These are phyloP conservation scores for Oryza brachyantha DNA, from an alignment of 176 grass and related monocot species.

Conservation along the genomic window DNA sequence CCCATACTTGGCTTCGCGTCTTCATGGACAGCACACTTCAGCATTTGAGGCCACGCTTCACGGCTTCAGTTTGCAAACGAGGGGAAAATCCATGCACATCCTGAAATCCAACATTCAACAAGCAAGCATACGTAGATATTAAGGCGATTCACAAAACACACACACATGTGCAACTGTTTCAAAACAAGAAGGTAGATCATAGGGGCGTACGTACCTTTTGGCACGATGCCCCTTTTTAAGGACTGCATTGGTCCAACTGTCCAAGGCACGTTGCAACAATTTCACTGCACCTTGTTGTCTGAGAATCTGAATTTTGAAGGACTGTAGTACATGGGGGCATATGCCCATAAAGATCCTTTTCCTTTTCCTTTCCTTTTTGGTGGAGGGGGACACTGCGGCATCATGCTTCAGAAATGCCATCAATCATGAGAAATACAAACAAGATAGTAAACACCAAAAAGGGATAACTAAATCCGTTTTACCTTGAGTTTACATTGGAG, in stretches of 20 bases:
- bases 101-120: background rate
- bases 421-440: background rate
- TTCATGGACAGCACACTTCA: too few relatives aligned
- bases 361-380: background rate
- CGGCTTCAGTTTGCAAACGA: background rate
- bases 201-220: background rate
- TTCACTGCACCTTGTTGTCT: background rate
- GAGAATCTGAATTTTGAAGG: background rate
- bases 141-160: too few relatives aligned
- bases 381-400: too few relatives aligned
- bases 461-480: background rate
- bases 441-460: conserved; percentile 5
- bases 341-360: background rate
- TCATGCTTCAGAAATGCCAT: background rate
- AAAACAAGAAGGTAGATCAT: too few relatives aligned
- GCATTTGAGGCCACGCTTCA: background rate
- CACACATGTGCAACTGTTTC: too few relatives aligned
- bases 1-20: background rate
- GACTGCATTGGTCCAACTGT: background rate
- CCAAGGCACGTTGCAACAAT: background rate
- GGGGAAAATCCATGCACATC: background rate
- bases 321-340: background rate
- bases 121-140: background rate
- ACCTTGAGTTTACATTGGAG: background rate
- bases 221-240: background rate